Evolutionary conservation across 2,329 filamentous ascomycete species (phyloP).

Genomic region (Capronia coronata): DNA sequence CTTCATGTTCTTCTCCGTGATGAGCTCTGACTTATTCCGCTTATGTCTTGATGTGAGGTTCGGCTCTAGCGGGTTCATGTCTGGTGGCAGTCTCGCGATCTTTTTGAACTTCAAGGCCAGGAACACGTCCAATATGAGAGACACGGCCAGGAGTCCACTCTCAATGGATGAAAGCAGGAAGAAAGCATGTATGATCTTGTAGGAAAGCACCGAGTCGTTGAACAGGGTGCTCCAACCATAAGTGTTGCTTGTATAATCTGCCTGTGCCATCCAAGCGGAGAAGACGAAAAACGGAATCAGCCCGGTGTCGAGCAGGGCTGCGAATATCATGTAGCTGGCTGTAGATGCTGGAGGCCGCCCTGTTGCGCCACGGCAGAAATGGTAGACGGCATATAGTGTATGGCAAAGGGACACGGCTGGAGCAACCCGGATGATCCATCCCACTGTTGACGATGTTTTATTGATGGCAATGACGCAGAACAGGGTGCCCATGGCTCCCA

Average conservation of each 20-base stretch:
- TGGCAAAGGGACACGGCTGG: constrained; percentile 68
- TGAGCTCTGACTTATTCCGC: constrained; percentile 56
- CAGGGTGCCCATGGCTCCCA: constrained; percentile 65
- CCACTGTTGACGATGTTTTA: constrained; percentile 56
- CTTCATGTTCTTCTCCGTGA: constrained; percentile 57
- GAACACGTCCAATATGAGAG: constrained; percentile 65
- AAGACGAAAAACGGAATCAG: constrained; percentile 59
- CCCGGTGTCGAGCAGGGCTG: constrained; percentile 63
- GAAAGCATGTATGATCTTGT: constrained; percentile 57
- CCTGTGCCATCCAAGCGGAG: constrained; percentile 49
- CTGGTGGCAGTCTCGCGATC: constrained; percentile 75
- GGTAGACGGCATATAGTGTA: constrained; percentile 71
- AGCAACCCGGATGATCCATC: constrained; percentile 70
- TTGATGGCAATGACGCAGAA: constrained; percentile 71
- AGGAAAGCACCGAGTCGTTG: constrained; percentile 47
- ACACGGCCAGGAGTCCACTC: constrained; percentile 63
- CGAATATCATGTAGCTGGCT: constrained; percentile 83
- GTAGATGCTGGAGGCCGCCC: constrained; percentile 71
- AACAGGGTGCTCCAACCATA: constrained; percentile 65
- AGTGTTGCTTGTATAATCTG: constrained; percentile 41
- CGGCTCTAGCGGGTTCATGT: constrained; percentile 84
- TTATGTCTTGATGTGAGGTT: constrained; percentile 76
- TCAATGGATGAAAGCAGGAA: constrained; percentile 62
- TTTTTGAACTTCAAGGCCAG: constrained; percentile 72
- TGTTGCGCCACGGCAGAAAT: constrained; percentile 64